phyloP scores from a whole-genome alignment of 2,329 filamentous ascomycete genomes.

The Nigrospora sphaerica region DNA sequence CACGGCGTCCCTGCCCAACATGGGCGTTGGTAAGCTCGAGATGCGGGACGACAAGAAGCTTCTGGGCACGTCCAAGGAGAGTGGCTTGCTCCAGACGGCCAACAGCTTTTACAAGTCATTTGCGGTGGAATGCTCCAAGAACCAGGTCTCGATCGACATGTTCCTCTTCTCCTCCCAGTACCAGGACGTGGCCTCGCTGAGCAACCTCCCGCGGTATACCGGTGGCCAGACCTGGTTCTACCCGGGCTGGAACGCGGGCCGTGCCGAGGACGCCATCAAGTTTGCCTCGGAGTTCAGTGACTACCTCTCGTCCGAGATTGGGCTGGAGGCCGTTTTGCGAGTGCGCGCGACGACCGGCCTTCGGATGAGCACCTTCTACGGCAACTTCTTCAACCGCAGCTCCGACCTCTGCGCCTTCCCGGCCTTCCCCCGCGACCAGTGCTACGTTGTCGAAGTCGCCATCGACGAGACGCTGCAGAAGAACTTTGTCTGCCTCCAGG shows the following conservation, averaged over 20 bases:
- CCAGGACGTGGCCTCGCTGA: slow-evolving; percentile 93
- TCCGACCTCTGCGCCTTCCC: slow-evolving; percentile 97
- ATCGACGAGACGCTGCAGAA: slow-evolving; percentile 93
- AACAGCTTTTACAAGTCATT: slow-evolving; percentile 99
- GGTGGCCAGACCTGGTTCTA: slow-evolving; percentile 99
- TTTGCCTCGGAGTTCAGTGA: slow-evolving; percentile 96
- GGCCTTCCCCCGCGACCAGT: slow-evolving; percentile 93
- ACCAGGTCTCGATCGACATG: slow-evolving; percentile 98
- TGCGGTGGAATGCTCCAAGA: slow-evolving; percentile 97
- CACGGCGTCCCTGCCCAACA: slow-evolving; percentile 81
- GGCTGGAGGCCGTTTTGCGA: slow-evolving; percentile 88
- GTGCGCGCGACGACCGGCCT: slow-evolving; percentile 92
- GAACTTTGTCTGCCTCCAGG: slow-evolving; percentile 86
- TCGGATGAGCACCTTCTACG: slow-evolving; percentile 96
- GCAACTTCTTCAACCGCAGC: slow-evolving; percentile 98
- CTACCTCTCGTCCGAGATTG: slow-evolving; percentile 93
- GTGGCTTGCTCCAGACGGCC: slow-evolving; percentile 75
- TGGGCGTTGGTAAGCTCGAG: slow-evolving; percentile 83
- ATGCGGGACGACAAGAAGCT: slow-evolving; percentile 96
- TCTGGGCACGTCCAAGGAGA: slow-evolving; percentile 89
- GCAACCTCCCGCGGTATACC: slow-evolving; percentile 91
- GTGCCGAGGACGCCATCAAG: slow-evolving; percentile 93
- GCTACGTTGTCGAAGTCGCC: slow-evolving; percentile 95
- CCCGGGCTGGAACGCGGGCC: slow-evolving; percentile 91
- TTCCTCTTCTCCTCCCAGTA: slow-evolving; percentile 95